Evolutionary conservation across 192 early-diverging fungal genomes (phyloP), one percentile per base, ranked within the genome.

Genomic region (Linnemannia exigua): DNA sequence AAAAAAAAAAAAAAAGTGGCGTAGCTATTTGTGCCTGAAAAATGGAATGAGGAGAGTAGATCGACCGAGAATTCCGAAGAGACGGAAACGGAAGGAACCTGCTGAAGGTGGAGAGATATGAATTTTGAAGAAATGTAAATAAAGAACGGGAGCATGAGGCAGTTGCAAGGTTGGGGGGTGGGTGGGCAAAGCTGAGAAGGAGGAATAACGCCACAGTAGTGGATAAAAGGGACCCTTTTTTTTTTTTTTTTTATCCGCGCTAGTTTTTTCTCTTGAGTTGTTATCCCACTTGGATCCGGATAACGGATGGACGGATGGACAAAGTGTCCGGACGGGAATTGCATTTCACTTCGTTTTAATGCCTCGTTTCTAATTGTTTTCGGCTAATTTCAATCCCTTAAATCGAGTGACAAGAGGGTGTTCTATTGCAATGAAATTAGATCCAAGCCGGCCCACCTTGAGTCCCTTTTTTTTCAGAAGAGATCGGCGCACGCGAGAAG

Each of bases 1-100:
- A n/a, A n/a, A n/a, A n/a, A n/a, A n/a, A n/a, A 63, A 31, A 11
- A 63, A 61, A 63, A 63, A 63, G 58, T 63, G 58, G 58, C 58
- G 28, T 63, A 63, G 58, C n/a, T 63, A 15, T 5, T 50, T 50
- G 58, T 31, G 12, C 58, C 58, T 33, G 58, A 63, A 63, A 63
- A 58, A 9, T 44, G 41, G 5, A 44, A 6, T 44, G 41, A 44
- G 41, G 9, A 9, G 41, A 44, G 9, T 9, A 9, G 54, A 8
- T 58, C 54, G n/a, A 58, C 54, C 8, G n/a, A 58, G 11, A 63
- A 44, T 44, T 9, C 41, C 41, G 41, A 9, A 44, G 12, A 0
- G 25, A 61, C 1, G 6, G 5, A 63, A 25, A 63, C 15, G 11
- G 28, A 31, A 25, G 25, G 12, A 63, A n/a, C n/a, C n/a, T n/a